Evolutionary conservation across 2,329 filamentous ascomycete genomes (phyloP), one percentile per base, ranked within the genome.

Genomic region (Colletotrichum sansevieriae): DNA sequence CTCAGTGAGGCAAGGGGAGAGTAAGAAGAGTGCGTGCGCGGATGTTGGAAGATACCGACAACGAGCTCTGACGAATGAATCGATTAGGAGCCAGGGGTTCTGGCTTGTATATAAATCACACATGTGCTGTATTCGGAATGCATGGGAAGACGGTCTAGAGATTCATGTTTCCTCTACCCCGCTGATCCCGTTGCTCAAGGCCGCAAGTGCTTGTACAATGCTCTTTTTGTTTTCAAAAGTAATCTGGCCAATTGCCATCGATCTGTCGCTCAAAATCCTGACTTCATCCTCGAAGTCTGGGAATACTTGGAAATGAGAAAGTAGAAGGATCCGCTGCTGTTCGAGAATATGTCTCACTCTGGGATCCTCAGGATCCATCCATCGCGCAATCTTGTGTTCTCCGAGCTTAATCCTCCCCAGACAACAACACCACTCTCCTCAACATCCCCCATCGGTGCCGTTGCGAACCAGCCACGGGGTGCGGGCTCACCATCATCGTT

Each of bases 301-400:
- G 56, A 59, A 35, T 59, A 59, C 29, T 29, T 46, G 43, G 13
- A 59, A 35, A 18, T 55, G 52, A 41, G 20, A 15, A 15, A 9
- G 5, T 12, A 13, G 15, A 39, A 15, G n/a, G 6, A 9, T 39
- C 9, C 11, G 25, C 15, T 39, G 39, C 13, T 25, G 43, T 13
- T 22, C 7, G 18, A 41, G 12, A 46, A 10, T 12, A 3, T 43
- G 29, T 63, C 39, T 70, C 56, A 70, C 51, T 65, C 56, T 55
- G 80, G 83, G 67, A 91, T 78, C 68, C 86, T 83, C 73, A 92
- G 78, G 55, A 91, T 87, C 89, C 89, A 92, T 3, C 87, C 89
- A 76, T 91, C 89, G 43, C 84, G 87, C 51, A 89, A 75, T 52
- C 86, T 79, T 73, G 79, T 77, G 70, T 87, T 86, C 18, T 80